phyloP scores from a whole-genome alignment of 306 rosid species.

The Clitoria ternatea region DNA sequence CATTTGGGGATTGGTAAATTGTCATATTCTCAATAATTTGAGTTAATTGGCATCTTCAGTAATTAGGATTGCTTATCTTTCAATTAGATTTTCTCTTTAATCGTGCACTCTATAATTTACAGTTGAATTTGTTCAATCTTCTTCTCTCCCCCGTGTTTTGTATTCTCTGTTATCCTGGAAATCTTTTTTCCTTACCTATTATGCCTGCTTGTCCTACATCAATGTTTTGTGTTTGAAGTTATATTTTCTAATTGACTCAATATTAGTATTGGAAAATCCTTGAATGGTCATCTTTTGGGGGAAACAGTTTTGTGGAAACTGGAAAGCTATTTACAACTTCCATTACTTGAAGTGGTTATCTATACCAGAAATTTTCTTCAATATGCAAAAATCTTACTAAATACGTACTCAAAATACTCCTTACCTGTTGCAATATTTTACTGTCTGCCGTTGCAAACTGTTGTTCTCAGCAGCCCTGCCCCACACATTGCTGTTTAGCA shows the following conservation, averaged over 20 bases:
- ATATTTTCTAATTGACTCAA: background rate
- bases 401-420: background rate
- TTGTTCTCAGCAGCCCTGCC: conserved; percentile 7
- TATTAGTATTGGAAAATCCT: background rate
- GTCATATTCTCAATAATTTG: background rate
- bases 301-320: background rate
- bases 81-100: background rate
- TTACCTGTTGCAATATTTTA: background rate
- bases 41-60: no score
- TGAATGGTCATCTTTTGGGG: background rate
- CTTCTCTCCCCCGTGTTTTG: background rate
- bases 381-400: background rate
- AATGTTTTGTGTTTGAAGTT: background rate
- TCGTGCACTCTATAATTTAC: background rate
- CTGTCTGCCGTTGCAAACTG: background rate
- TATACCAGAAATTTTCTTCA: background rate
- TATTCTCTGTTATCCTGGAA: background rate
- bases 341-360: background rate
- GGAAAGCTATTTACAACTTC: background rate
- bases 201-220: background rate
- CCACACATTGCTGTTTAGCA: background rate
- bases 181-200: background rate
- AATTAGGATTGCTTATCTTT: background rate
- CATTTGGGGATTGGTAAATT: background rate
- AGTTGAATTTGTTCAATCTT: background rate